Evolutionary conservation across 768 basidiomycete species (phyloP), one percentile per base, ranked within the genome.

Genomic region (Boletus rubescentipes): DNA sequence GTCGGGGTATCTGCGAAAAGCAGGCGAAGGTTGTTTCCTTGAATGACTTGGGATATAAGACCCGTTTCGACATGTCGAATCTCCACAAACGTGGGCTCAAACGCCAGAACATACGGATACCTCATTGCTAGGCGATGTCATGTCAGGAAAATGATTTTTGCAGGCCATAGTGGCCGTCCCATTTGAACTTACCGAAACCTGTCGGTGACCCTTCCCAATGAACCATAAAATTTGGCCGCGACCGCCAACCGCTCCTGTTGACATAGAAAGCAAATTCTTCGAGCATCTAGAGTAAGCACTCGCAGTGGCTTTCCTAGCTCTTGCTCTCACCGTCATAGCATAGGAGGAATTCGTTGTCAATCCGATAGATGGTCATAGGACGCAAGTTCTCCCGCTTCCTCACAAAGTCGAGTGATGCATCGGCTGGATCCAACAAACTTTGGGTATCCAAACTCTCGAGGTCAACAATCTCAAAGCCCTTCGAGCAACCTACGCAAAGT

Each of bases 211-310:
- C 97, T 72, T 98, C 96, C 97, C 97, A 99, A 59, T 91, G 81
- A 14, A 98, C 91, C 81, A 95, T 91, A 77, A 98, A 98, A 53
- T 92, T 86, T 58, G 84, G 88, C 48, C 91, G 78, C 45, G 95
- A 92, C 56, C 93, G 79, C 76, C 93, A 89, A 3, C 97, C 97
- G 57, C 87, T 95, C 77, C 91, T 93, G 73, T 98, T 96, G 60
- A 99, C 94, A 71, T 98, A 98, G 69, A 99, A 98, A 0, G 97
- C 97, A 68, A 98, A 99, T 73, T 98, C 97, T 97, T 49, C 35
- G 46, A 49, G 9, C 41, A 10, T 18, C 46, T 12, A 26, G 41
- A n/a, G 54, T 54, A 49, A 58, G 49, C 48, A 30, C 60, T 46
- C 29, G 49, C 35, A 32, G 21, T 35, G 9, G 32, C 18, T 40